Evolutionary conservation across 805 yeast species (phyloP).

Genomic region (Wickerhamomyces alni): DNA sequence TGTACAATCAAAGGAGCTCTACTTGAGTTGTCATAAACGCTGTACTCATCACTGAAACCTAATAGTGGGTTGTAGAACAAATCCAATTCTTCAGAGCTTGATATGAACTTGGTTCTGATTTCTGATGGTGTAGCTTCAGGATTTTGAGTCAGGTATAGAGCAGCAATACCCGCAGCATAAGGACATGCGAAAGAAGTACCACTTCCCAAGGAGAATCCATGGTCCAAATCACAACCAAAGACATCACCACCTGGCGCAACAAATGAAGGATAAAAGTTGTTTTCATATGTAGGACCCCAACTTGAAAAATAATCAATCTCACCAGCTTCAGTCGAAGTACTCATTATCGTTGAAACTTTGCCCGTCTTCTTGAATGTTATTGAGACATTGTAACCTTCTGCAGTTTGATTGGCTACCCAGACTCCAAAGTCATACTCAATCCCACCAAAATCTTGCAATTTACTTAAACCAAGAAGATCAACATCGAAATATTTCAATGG

Average conservation of each 20-base stretch:
- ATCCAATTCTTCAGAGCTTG: slow-evolving; percentile 3
- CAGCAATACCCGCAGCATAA: slow-evolving; percentile 14
- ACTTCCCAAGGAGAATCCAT: slow-evolving; percentile 4
- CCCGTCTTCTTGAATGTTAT: slow-evolving; percentile 1
- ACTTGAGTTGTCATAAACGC: background rate
- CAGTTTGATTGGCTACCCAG: slow-evolving; percentile 5
- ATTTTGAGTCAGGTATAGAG: slow-evolving; percentile 4
- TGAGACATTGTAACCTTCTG: slow-evolving; percentile 5
- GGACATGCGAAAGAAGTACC: slow-evolving; percentile 15
- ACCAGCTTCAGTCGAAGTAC: slow-evolving; percentile 5
- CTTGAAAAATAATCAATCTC: slow-evolving; percentile 8
- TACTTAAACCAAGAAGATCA: background rate
- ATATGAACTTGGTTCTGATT: slow-evolving; percentile 2
- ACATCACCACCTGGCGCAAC: slow-evolving; percentile 16
- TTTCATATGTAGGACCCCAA: slow-evolving; percentile 16
- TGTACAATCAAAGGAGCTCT: slow-evolving; percentile 9
- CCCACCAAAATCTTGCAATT: slow-evolving; percentile 1
- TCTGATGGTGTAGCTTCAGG: slow-evolving; percentile 5
- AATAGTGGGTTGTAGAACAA: background rate
- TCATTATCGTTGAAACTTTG: background rate
- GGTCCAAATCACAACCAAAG: slow-evolving; percentile 9
- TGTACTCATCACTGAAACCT: slow-evolving; percentile 3
- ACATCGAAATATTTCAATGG: background rate
- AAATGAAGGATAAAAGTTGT: slow-evolving; percentile 11
- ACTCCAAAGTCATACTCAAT: slow-evolving; percentile 6